Percentiles rank a stretch among this genome's conserved stretches.
Evolutionary conservation across 139 green algal genomes (phyloP).

Genomic region (Tetraselmis chui): DNA sequence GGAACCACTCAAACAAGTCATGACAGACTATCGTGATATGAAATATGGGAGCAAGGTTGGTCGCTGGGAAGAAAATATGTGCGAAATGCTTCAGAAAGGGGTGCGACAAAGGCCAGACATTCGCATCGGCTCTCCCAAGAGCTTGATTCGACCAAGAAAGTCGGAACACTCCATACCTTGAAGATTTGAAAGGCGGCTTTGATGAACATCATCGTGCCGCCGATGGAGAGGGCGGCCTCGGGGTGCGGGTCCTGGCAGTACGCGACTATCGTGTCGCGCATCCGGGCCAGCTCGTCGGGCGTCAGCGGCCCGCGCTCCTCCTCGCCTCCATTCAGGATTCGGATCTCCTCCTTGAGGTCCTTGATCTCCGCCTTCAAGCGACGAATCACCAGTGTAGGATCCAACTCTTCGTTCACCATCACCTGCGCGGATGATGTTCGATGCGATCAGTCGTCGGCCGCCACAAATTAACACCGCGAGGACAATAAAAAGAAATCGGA

Average conservation of each 20-base stretch:
- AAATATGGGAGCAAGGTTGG: too few relatives aligned
- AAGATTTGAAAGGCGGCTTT: conserved; percentile 36
- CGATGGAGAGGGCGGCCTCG: conserved; percentile 44
- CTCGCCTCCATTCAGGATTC: conserved; percentile 49
- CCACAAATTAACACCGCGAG: too few relatives aligned
- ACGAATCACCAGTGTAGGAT: conserved; percentile 68
- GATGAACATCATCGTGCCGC: conserved; percentile 68
- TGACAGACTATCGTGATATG: too few relatives aligned
- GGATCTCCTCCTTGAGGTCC: conserved; percentile 36
- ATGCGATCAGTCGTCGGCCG: too few relatives aligned
- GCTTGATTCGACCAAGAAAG: too few relatives aligned
- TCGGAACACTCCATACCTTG: conserved; percentile 21
- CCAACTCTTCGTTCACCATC: conserved; percentile 82
- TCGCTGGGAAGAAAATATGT: too few relatives aligned
- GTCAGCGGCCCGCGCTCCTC: conserved; percentile 53
- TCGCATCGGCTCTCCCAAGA: too few relatives aligned
- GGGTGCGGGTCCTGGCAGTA: conserved; percentile 41
- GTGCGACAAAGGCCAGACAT: too few relatives aligned
- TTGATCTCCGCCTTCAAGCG: conserved; percentile 56
- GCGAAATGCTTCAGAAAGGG: too few relatives aligned
- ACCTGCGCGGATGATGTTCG: too few relatives aligned
- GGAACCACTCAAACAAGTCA: too few relatives aligned
- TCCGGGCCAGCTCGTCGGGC: conserved; percentile 48
- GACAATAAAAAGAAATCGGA: too few relatives aligned
- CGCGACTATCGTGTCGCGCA: conserved; percentile 32